These are phyloP conservation scores for Saccharum hybrid DNA, from an alignment of 202 grass and related monocot genomes.

Conservation along the genomic window DNA sequence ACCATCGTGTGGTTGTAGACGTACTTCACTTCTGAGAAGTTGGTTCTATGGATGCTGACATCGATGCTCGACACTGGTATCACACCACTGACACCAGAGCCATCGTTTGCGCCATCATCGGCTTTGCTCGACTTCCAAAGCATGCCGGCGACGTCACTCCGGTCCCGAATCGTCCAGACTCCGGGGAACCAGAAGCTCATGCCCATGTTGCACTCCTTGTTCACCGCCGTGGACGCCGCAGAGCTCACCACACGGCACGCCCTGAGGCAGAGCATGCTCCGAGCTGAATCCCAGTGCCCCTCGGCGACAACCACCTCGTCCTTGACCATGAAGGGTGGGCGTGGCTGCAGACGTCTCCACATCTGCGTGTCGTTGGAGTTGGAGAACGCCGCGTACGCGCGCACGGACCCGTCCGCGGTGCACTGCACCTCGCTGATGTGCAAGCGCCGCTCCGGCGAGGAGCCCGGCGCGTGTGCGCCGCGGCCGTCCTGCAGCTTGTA, in stretches of 20 bases:
- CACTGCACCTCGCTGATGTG: conserved; percentile 53
- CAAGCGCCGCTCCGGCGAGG: conserved; percentile 16
- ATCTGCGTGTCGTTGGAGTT: conserved; percentile 48
- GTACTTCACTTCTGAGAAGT: conserved; percentile 51
- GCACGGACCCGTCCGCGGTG: conserved; percentile 22
- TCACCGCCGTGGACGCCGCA: not conserved
- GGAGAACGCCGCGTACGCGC: conserved; percentile 47
- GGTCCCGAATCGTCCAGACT: conserved; percentile 46
- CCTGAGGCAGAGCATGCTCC: conserved; percentile 46
- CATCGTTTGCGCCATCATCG: not conserved
- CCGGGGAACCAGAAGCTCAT: conserved; percentile 74
- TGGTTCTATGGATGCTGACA: not conserved
- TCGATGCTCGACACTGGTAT: conserved; percentile 31
- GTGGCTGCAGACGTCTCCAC: not conserved
- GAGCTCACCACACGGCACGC: conserved; percentile 53
- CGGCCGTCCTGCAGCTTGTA: conserved; percentile 29
- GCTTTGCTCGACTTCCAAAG: conserved; percentile 49
- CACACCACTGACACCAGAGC: not conserved
- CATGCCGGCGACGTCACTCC: conserved; percentile 44
- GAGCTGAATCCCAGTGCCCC: conserved; percentile 49
- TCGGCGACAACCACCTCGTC: conserved; percentile 56
- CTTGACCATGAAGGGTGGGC: not conserved
- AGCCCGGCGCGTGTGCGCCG: not conserved
- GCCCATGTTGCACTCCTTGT: conserved; percentile 45
- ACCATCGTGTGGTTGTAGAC: conserved; percentile 35